A percentile compares a stretch with the other conserved stretches of the same genome.
Evolutionary conservation across 164 flowering plant genomes (phyloP).

Genomic region (Umbellularia californica): DNA sequence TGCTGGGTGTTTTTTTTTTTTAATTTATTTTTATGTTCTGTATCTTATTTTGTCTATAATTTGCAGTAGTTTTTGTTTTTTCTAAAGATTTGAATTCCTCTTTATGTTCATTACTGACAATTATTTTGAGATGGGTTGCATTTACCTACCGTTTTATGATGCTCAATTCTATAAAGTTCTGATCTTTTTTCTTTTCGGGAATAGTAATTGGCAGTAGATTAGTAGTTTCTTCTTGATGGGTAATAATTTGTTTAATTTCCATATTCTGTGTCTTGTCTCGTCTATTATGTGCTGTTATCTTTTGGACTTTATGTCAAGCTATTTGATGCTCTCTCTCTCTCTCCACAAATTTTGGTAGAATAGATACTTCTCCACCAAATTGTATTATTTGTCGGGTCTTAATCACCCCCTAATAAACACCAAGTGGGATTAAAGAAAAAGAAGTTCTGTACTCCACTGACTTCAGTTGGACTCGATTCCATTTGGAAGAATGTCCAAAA

Average conservation of each 20-base stretch:
- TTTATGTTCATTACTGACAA: background rate
- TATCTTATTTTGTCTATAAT: background rate
- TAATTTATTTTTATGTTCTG: background rate
- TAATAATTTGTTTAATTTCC: background rate
- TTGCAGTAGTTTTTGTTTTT: background rate
- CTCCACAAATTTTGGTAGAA: background rate
- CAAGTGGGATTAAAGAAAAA: background rate
- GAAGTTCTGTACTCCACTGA: background rate
- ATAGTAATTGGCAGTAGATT: no score
- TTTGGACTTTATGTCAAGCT: background rate
- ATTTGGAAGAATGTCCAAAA: no score
- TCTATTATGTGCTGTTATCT: background rate
- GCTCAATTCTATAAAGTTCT: no score
- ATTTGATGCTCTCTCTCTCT: background rate
- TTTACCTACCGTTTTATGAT: background rate
- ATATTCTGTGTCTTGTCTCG: background rate
- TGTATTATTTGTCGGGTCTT: background rate
- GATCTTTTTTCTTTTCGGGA: no score
- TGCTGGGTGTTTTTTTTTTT: background rate
- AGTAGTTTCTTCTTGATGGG: no score
- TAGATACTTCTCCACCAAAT: background rate
- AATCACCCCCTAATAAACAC: background rate
- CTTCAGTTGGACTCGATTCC: background rate
- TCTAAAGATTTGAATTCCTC: background rate
- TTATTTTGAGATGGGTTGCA: background rate